Evolutionary conservation across 805 yeast genomes (phyloP).

Genomic region (Scheffersomyces stipitis): DNA sequence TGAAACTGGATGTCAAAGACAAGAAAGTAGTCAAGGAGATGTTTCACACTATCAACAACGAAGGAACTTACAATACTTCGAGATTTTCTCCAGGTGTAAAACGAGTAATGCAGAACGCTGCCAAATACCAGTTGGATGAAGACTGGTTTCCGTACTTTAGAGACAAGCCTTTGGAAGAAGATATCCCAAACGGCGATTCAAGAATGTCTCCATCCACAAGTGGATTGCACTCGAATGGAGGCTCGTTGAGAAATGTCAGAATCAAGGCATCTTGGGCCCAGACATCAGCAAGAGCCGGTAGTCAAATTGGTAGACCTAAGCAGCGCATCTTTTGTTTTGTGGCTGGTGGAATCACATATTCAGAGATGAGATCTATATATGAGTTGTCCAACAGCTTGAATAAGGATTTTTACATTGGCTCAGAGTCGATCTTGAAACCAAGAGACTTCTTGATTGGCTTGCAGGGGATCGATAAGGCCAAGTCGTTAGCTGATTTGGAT

Average conservation of each 20-base stretch:
- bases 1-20: slow-evolving; percentile 40
- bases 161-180: slow-evolving; percentile 65
- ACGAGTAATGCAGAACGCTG: slow-evolving; percentile 51
- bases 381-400: slow-evolving; percentile 62
- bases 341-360: slow-evolving; percentile 86
- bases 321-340: slow-evolving; percentile 78
- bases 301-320: slow-evolving; percentile 24
- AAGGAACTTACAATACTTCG: slow-evolving; percentile 60
- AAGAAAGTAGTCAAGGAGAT: slow-evolving; percentile 49
- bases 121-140: slow-evolving; percentile 54
- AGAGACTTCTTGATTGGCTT: slow-evolving; percentile 44
- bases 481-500: slow-evolving; percentile 42
- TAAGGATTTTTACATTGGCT: slow-evolving; percentile 78
- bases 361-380: slow-evolving; percentile 75
- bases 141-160: slow-evolving; percentile 69
- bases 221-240: slow-evolving; percentile 3
- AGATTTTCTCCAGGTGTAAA: slow-evolving; percentile 73
- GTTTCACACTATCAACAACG: slow-evolving; percentile 56
- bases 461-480: slow-evolving; percentile 38
- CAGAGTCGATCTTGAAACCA: slow-evolving; percentile 70
- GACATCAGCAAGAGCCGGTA: slow-evolving; percentile 15
- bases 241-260: slow-evolving; percentile 64
- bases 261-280: slow-evolving; percentile 80
- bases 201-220: slow-evolving; percentile 2
- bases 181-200: slow-evolving; percentile 24